Conservation (phyloP, 805 yeast genomes). For the Candida oleophila region DNA sequence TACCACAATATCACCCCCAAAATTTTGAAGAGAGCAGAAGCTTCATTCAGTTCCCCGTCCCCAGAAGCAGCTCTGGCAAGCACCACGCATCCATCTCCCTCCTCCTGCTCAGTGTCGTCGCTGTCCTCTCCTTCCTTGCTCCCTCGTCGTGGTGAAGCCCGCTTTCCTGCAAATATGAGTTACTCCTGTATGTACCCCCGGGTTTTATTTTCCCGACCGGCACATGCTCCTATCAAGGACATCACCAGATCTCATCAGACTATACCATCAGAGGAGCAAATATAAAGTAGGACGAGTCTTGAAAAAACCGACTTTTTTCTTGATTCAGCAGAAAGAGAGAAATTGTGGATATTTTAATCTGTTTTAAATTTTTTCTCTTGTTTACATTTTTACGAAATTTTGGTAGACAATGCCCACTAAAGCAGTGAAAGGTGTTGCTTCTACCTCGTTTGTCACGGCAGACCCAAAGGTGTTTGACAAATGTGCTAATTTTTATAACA, state of each 20-base stretch:
- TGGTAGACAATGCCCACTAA: conserved; percentile 1
- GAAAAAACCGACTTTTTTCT: no score
- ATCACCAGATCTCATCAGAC: not conserved
- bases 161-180: not conserved
- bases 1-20: no score
- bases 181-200: not conserved
- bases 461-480: conserved; percentile 45
- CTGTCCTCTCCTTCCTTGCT: no score
- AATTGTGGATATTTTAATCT: not conserved
- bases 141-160: no score
- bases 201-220: not conserved
- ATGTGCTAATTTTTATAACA: conserved; percentile 55
- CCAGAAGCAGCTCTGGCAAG: not conserved
- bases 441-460: conserved; percentile 60
- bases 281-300: not conserved
- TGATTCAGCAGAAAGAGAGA: not conserved
- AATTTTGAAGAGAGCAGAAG: no score
- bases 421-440: conserved; percentile 40
- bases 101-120: not conserved
- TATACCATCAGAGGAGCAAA: not conserved
- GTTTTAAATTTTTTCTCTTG: not conserved
- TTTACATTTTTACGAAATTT: not conserved
- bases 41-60: no score
- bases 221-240: not conserved
- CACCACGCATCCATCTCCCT: not conserved